Base-by-base conservation (phyloP, 805 yeast genomes). In the Starmerella bombi region DNA sequence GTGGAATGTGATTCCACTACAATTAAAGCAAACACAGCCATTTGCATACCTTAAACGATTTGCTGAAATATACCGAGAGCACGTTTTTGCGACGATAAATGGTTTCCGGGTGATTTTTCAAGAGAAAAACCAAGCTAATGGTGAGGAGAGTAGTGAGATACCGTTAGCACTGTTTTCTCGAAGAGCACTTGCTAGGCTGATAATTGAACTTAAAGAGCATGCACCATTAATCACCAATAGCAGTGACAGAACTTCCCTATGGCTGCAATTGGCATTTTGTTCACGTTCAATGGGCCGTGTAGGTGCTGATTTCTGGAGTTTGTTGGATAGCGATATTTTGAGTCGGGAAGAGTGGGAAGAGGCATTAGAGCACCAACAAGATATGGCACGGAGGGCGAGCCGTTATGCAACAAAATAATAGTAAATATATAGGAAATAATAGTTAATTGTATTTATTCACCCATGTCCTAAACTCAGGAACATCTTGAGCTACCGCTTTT, bases 1-100 rank as follows among this genome's bases (percentile, higher is more conserved):
- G 32, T 50, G 52, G 54, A 28, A 27, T 12, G 34, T 32, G 16
- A 36, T 47, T n/a, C 50, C 49, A 15, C 54, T 53, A 17, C 85
- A 84, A 1, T 63, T 80, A 38, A 64, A 68, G 39, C 65, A 69
- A 36, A 65, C 69, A 39, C 70, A 69, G 36, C 60, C 72, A 3
- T 74, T 75, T 42, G 72, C 76, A 37, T 81, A 75, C 53, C 62
- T 86, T 42, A 85, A 84, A 51, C 66, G 93, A 48, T 78, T 74
- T 50, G 70, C 88, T 29, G 97, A 91, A 57, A 74, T 82, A 3
- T 74, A 83, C 43, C 69, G 98, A 56, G 96, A 86, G 56, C 80
- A 74, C 51, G 74, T 83, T 15, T 80, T 78, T 58, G 79, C 77
- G 21, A 75, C 91, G 0, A 64, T 83, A 2, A 71, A 80, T 41